Evolutionary conservation across 371 early-diverging fungal genomes (phyloP), one percentile per base, ranked within the genome.

Genomic region (Choanephora cucurbitarum): DNA sequence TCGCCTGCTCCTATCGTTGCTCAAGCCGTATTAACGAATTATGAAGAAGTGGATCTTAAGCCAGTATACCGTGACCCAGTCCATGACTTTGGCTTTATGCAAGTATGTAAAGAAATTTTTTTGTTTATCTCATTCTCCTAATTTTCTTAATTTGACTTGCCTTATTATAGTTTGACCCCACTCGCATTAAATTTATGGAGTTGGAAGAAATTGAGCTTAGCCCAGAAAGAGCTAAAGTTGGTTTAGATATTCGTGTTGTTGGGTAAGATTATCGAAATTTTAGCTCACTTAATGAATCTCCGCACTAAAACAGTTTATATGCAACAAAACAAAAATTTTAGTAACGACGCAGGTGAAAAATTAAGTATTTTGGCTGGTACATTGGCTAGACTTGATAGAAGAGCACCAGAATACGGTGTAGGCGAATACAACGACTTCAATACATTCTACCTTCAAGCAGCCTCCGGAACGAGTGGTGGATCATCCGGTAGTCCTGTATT

Each of bases 21-120:
- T 9, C 89, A 86, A 64, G 89, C 91, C 1, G 79, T 94, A 13
- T 86, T 90, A 31, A 85, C 88, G 67, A 88, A 97, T 65, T 90
- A 94, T 66, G 96, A 95, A 66, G 93, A 93, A 63, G 88, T 94
- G 7, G 89, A 89, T 47, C 82, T 93, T 37, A 67, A 73, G 46
- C 88, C 93, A 3, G 81, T 95, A 17, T 95, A 94, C 65, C 81
- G 84, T 53, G 90, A 90, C 63, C 94, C 92, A 17, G 77, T 95
- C 24, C 96, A 96, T 67, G 96, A 96, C 66, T 96, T 95, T 84
- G 95, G 93, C 1, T 89, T 96, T 53, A 65, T 65, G 66, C 57
- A 53, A 49, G 66, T 65, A 59, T 33, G 18, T 17, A 21, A 13
- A 31, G 14, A 9, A 23, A 40, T 2, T 45, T 55, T 9, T 15